Percentiles rank a stretch among this genome's conserved stretches.
These are phyloP conservation scores for Kewa caespitosa DNA, from an alignment of 179 eudicot genomes.

Conservation along the genomic window DNA sequence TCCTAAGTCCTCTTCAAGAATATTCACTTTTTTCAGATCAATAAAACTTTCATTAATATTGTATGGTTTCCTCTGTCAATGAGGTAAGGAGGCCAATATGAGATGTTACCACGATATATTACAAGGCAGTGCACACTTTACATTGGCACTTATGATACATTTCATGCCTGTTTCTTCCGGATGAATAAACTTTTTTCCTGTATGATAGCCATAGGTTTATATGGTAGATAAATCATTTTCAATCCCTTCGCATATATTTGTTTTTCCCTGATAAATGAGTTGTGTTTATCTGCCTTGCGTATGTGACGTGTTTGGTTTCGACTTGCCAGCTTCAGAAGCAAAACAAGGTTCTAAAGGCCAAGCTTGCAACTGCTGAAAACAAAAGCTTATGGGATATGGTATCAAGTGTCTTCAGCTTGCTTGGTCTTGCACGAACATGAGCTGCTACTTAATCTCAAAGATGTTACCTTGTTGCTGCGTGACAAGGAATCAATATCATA, in stretches of 20 bases:
- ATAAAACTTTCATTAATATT: neutral
- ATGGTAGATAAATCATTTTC: neutral
- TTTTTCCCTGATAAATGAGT: neutral
- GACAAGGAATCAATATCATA: neutral
- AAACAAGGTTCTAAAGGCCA: constrained; percentile 44
- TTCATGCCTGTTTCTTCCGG: too few species aligned
- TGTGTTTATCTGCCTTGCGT: neutral
- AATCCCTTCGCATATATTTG: neutral
- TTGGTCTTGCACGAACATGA: constrained; percentile 8
- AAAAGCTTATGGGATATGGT: constrained; percentile 30
- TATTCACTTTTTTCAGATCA: neutral
- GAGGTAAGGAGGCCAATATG: too few species aligned
- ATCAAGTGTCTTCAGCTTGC: constrained; percentile 40
- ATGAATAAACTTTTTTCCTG: too few species aligned
- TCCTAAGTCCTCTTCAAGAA: neutral
- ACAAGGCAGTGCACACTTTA: too few species aligned
- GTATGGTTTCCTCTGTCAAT: too few species aligned
- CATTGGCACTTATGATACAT: too few species aligned
- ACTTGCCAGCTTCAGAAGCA: constrained; percentile 45
- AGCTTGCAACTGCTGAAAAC: constrained; percentile 34
- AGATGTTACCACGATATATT: too few species aligned
- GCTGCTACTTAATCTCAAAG: constrained; percentile 1
- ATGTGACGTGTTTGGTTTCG: constrained; percentile 6
- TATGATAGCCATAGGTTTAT: neutral
- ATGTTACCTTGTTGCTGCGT: neutral